Percentiles rank a stretch among this genome's conserved stretches.
phyloP scores from a whole-genome alignment of 306 rosid genomes.

The Gastrolobium bilobum region DNA sequence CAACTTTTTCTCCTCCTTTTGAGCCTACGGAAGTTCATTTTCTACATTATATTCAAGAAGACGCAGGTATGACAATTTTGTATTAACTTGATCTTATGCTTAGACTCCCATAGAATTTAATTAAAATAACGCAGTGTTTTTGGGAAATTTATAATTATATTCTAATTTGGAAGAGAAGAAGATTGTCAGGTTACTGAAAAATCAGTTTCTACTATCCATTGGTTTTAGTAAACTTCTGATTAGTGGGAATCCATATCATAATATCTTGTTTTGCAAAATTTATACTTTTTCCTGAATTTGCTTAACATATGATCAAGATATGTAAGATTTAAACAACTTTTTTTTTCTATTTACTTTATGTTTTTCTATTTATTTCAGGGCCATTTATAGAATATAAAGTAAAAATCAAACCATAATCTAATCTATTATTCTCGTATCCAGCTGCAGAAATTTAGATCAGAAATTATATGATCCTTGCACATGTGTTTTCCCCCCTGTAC shows the following conservation, averaged over 20 bases:
- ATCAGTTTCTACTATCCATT: not conserved
- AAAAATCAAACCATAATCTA: no score
- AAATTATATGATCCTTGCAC: not conserved
- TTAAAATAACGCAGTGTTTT: no score
- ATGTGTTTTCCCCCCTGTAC: no score
- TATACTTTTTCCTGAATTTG: no score
- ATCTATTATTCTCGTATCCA: no score
- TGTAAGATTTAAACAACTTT: no score
- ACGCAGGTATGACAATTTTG: constrained; percentile 61
- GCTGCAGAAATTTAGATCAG: no score
- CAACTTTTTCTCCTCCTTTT: constrained; percentile 84
- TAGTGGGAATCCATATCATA: not conserved
- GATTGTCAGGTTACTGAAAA: constrained; percentile 21
- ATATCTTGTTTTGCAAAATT: not conserved
- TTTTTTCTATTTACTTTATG: no score
- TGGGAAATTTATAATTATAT: not conserved
- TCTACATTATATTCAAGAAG: constrained; percentile 58
- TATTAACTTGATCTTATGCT: not conserved
- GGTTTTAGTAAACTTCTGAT: not conserved
- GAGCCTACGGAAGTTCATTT: constrained; percentile 61
- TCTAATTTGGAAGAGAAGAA: constrained; percentile 10
- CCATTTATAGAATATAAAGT: no score
- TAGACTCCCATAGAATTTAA: no score
- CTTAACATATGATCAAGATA: no score
- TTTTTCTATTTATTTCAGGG: not conserved